A percentile compares a stretch with the other conserved stretches of the same genome.
phyloP scores from a whole-genome alignment of 495 filamentous ascomycete species.

The Hyaloscypha hepaticicola region DNA sequence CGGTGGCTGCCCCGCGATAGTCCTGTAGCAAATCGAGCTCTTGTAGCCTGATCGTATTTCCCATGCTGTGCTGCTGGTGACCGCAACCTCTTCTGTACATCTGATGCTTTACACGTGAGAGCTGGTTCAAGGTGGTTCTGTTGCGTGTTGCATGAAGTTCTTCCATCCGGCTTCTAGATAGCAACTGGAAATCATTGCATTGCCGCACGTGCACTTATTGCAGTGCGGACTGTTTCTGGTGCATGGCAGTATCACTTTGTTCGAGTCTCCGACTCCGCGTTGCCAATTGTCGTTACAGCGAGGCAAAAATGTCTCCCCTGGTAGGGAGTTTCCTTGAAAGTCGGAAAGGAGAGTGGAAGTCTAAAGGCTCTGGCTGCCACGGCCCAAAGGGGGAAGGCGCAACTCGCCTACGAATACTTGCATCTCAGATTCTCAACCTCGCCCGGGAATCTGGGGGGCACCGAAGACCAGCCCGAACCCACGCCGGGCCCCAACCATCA shows the following conservation, averaged over 20 bases:
- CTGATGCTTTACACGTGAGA: neutral
- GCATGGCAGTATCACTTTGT: neutral
- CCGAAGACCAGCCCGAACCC: neutral
- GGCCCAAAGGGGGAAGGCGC: neutral
- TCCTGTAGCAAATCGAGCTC: neutral
- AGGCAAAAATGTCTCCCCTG: neutral
- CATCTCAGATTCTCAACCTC: neutral
- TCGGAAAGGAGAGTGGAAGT: neutral
- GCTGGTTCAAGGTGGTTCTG: too few species aligned
- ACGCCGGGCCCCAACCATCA: neutral
- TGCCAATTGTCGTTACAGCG: neutral
- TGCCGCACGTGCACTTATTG: neutral
- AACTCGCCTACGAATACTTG: neutral
- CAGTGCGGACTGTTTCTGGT: neutral
- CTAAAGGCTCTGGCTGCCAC: neutral
- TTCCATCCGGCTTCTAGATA: neutral
- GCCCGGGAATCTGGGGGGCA: neutral
- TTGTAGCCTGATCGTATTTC: neutral
- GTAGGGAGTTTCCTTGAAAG: neutral
- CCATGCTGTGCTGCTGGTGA: neutral
- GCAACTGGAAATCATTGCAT: neutral
- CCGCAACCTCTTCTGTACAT: neutral
- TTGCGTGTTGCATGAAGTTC: neutral
- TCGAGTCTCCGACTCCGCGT: neutral
- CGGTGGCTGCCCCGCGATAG: neutral